These are phyloP conservation scores for Mrakiaceae sp. DNA, from an alignment of 1,284 basidiomycete species.

Conservation along the genomic window DNA sequence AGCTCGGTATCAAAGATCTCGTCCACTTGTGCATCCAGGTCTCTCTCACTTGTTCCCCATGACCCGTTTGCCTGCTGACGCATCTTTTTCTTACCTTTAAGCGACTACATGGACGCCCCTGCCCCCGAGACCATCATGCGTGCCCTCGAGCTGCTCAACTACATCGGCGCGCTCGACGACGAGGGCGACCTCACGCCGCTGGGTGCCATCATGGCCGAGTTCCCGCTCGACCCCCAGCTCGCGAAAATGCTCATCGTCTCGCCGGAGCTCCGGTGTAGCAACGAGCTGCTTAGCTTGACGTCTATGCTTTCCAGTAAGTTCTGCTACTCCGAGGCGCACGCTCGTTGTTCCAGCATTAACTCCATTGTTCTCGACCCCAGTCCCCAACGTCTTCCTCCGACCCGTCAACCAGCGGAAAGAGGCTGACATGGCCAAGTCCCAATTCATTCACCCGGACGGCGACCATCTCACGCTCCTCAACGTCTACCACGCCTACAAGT, in stretches of 20 bases:
- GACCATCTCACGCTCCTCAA: slow-evolving; percentile 94
- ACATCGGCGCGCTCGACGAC: slow-evolving; percentile 83
- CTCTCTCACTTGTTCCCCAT: background rate
- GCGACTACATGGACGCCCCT: slow-evolving; percentile 53
- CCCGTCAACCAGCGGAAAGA: slow-evolving; percentile 79
- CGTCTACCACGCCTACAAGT: slow-evolving; percentile 86
- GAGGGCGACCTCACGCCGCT: slow-evolving; percentile 82
- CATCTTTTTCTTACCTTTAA: background rate
- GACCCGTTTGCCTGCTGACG: slow-evolving; percentile 9
- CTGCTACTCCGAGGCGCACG: too few species aligned
- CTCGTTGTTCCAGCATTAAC: too few species aligned
- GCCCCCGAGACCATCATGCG: slow-evolving; percentile 98
- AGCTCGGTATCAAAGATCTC: slow-evolving; percentile 85
- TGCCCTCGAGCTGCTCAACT: slow-evolving; percentile 88
- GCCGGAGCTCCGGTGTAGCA: slow-evolving; percentile 90
- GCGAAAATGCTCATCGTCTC: slow-evolving; percentile 90
- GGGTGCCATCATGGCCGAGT: slow-evolving; percentile 91
- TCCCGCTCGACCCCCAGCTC: slow-evolving; percentile 94
- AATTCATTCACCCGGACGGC: slow-evolving; percentile 83
- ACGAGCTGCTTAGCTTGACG: slow-evolving; percentile 88
- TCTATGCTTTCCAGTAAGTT: slow-evolving; percentile 82
- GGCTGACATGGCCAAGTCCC: slow-evolving; percentile 81
- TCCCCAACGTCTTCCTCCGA: slow-evolving; percentile 87
- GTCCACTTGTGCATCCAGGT: slow-evolving; percentile 50
- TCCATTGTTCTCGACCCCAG: slow-evolving; percentile 33